These are phyloP conservation scores for Sporothrix mexicana DNA, from an alignment of 2,329 filamentous ascomycete genomes.

Conservation along the genomic window DNA sequence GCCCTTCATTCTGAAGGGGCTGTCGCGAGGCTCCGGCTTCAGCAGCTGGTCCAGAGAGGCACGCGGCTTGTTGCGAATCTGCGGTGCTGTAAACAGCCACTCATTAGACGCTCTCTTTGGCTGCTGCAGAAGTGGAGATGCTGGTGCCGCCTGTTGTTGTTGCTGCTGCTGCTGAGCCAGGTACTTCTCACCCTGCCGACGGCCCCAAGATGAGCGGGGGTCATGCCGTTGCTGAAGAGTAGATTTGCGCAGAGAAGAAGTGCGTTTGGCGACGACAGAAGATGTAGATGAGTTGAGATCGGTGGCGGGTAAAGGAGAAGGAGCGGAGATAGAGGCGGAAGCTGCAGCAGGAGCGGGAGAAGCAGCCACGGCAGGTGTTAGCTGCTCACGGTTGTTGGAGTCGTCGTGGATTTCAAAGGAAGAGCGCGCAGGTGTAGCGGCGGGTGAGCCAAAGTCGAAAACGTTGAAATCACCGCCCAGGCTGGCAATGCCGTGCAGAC, in stretches of 20 bases:
- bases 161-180: slow-evolving; percentile 59
- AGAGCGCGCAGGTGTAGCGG: slow-evolving; percentile 46
- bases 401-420: slow-evolving; percentile 57
- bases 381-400: slow-evolving; percentile 55
- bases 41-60: slow-evolving; percentile 81
- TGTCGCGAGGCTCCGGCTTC: slow-evolving; percentile 66
- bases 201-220: slow-evolving; percentile 68
- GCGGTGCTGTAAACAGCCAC: slow-evolving; percentile 56
- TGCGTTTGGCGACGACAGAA: slow-evolving; percentile 62
- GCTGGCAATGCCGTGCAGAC: slow-evolving; percentile 75
- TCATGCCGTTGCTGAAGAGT: slow-evolving; percentile 84
- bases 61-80: slow-evolving; percentile 68
- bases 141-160: slow-evolving; percentile 28
- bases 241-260: slow-evolving; percentile 81
- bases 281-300: slow-evolving; percentile 37
- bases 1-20: slow-evolving; percentile 64
- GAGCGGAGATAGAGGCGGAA: slow-evolving; percentile 37
- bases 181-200: slow-evolving; percentile 63
- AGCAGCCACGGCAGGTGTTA: slow-evolving; percentile 49
- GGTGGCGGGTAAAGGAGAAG: slow-evolving; percentile 49
- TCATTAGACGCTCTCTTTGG: slow-evolving; percentile 33
- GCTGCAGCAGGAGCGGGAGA: slow-evolving; percentile 5
- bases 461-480: slow-evolving; percentile 72
- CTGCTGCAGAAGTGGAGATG: slow-evolving; percentile 28
- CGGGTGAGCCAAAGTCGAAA: slow-evolving; percentile 62